Conservation (phyloP, 1,139 yeast species). For the Pichia terricola region DNA sequence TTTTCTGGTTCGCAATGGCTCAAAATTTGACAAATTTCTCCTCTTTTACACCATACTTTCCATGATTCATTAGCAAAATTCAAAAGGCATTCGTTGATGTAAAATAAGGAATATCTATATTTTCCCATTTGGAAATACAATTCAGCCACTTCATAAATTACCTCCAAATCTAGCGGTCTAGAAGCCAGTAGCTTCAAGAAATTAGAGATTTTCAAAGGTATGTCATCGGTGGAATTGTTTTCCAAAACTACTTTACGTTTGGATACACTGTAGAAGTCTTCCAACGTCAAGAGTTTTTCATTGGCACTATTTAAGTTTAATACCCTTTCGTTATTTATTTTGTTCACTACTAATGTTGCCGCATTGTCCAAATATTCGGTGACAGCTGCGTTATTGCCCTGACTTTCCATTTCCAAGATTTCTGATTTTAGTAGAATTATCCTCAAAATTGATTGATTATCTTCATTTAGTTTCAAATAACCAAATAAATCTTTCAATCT, state of each 20-base stretch:
- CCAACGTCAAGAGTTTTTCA: too few relatives aligned
- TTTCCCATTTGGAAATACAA: slow-evolving; percentile 53
- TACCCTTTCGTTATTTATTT: background rate
- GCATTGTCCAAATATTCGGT: slow-evolving; percentile 8
- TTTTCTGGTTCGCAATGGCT: background rate
- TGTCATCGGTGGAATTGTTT: too few relatives aligned
- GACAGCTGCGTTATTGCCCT: slow-evolving; percentile 3
- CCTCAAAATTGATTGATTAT: slow-evolving; percentile 7
- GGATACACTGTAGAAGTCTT: too few relatives aligned
- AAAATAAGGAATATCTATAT: slow-evolving; percentile 55
- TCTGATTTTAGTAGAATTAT: slow-evolving; percentile 6
- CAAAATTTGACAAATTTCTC: slow-evolving; percentile 28
- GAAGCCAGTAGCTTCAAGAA: slow-evolving; percentile 32
- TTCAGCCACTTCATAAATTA: slow-evolving; percentile 71
- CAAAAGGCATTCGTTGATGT: slow-evolving; percentile 45
- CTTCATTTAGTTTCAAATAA: slow-evolving; percentile 6
- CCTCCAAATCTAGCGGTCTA: slow-evolving; percentile 63
- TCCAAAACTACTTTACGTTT: too few relatives aligned
- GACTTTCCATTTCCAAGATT: slow-evolving; percentile 5
- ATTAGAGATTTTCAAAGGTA: too few relatives aligned
- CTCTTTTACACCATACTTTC: slow-evolving; percentile 56
- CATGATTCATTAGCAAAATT: slow-evolving; percentile 35
- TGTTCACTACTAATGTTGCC: slow-evolving; percentile 6
- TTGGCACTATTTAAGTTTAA: too few relatives aligned
- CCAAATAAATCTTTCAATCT: slow-evolving; percentile 11